phyloP scores from a whole-genome alignment of 805 yeast species.

The Candida railenensis region DNA sequence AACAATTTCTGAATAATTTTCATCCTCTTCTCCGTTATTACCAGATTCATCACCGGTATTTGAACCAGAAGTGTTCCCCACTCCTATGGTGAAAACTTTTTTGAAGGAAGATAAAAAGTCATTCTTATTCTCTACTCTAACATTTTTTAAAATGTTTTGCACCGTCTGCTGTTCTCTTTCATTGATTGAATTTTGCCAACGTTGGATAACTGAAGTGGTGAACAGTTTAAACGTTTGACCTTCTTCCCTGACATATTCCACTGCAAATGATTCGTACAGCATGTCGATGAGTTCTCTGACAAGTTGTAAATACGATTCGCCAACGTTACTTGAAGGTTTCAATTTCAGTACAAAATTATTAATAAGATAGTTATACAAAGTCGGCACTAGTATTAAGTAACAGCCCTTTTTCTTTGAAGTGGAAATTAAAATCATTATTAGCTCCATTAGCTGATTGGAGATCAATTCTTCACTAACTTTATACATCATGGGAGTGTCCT shows the following conservation, averaged over 20 bases:
- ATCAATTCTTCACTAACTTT: conserved; percentile 48
- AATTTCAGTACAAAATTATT: conserved; percentile 24
- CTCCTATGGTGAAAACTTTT: conserved; percentile 53
- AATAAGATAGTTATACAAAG: conserved; percentile 30
- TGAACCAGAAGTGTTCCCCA: conserved; percentile 14
- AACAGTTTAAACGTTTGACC: conserved; percentile 22
- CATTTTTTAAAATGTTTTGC: conserved; percentile 47
- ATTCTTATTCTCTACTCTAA: conserved; percentile 47
- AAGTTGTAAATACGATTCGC: conserved; percentile 30
- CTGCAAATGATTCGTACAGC: conserved; percentile 38
- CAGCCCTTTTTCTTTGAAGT: conserved; percentile 20
- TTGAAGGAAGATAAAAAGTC: conserved; percentile 66
- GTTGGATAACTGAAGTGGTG: conserved; percentile 22
- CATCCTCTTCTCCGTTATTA: conserved; percentile 14
- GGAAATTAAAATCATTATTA: conserved; percentile 26
- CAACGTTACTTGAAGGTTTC: conserved; percentile 32
- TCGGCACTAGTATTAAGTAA: conserved; percentile 40
- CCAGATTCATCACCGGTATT: neutral
- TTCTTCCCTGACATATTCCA: conserved; percentile 42
- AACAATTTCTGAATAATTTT: conserved; percentile 63
- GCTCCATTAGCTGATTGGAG: conserved; percentile 36
- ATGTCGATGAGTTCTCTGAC: conserved; percentile 39
- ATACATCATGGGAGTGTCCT: conserved; percentile 44
- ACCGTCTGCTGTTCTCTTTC: conserved; percentile 50
- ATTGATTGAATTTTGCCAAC: conserved; percentile 36